Base-by-base conservation (phyloP, 1,139 yeast species). In the Blastobotrys illinoisensis region DNA sequence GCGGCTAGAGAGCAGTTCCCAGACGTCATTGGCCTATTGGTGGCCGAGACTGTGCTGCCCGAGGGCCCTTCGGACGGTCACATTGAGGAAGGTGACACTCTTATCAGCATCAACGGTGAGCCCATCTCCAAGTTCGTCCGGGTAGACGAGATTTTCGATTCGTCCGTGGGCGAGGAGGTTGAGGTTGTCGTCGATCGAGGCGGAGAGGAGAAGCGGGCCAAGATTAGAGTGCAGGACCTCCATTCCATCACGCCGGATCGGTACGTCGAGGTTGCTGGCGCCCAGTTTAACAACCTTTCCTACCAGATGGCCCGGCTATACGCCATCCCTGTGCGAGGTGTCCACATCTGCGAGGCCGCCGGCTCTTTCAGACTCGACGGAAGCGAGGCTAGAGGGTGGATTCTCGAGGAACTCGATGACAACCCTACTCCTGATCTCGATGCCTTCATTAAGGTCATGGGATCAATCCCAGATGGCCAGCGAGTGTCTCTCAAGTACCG, bases 221-320 rank as follows among this genome's bases (percentile, higher is more conserved):
- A 59, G 6, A 81, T 88, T 53, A 70, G 65, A 14, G 85, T 90
- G 47, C 90, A 87, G 19, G 88, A 91, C 66, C 74, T 90, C 58
- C 96, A 90, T 68, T 75, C 79, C 6, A 87, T 90, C 47, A 86
- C 97, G 0, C 97, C 97, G 44, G 81, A 81, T 63, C 77, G 88
- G 60, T 89, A 81, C 67, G 85, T 90, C 2, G 88, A 85, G 58
- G 93, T 86, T 7, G 86, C 88, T 49, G 97, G 97, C 53, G 96
- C 95, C 0, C 79, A 88, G 0, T 88, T 90, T 72, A 90, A 90
- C 67, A 83, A 87, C 53, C 73, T 90, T 60, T 86, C 95, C 48
- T 91, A 90, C 68, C 97, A 90, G 70, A 78, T 89, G 71, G 97
- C 97, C 1, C 79, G 96, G 66, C 79, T 85, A 53, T 88, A 83